phyloP scores from a whole-genome alignment of 345 rosid genomes.

The Linum usitatissimum region DNA sequence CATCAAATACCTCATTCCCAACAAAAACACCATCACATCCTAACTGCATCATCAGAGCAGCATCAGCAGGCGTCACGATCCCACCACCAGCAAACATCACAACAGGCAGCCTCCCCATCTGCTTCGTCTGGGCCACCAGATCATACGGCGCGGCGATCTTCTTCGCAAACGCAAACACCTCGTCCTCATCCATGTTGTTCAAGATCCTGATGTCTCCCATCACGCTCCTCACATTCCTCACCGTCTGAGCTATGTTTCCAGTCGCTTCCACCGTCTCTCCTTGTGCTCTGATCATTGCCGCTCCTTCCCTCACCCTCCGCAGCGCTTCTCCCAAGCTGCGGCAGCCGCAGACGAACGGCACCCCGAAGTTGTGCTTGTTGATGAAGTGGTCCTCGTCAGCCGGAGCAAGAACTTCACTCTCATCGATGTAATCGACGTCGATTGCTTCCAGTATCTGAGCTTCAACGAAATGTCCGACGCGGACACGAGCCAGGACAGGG shows the following conservation, averaged over 20 bases:
- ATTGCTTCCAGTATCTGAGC: slow-evolving; percentile 30
- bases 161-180: slow-evolving; percentile 23
- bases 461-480: slow-evolving; percentile 34
- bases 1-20: slow-evolving; percentile 21
- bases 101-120: slow-evolving; percentile 30
- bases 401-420: slow-evolving; percentile 22
- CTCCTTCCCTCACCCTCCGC: slow-evolving; percentile 45
- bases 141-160: slow-evolving; percentile 25
- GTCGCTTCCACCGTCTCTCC: slow-evolving; percentile 21
- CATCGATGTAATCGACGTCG: slow-evolving; percentile 29
- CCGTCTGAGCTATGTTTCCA: slow-evolving; percentile 26
- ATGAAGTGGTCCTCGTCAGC: slow-evolving; percentile 33
- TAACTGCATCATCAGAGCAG: slow-evolving; percentile 35
- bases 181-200: slow-evolving; percentile 43
- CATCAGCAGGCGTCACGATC: slow-evolving; percentile 30
- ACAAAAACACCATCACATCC: slow-evolving; percentile 34
- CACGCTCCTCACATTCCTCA: slow-evolving; percentile 39
- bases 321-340: slow-evolving; percentile 31
- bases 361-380: slow-evolving; percentile 38
- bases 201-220: slow-evolving; percentile 32
- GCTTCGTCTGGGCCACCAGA: slow-evolving; percentile 27
- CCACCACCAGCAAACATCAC: slow-evolving; percentile 34
- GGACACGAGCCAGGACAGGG: slow-evolving; percentile 23
- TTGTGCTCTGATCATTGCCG: slow-evolving; percentile 35
- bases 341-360: slow-evolving; percentile 42